Base-by-base conservation (phyloP, 495 filamentous ascomycete species). In the Cryomyces minteri region DNA sequence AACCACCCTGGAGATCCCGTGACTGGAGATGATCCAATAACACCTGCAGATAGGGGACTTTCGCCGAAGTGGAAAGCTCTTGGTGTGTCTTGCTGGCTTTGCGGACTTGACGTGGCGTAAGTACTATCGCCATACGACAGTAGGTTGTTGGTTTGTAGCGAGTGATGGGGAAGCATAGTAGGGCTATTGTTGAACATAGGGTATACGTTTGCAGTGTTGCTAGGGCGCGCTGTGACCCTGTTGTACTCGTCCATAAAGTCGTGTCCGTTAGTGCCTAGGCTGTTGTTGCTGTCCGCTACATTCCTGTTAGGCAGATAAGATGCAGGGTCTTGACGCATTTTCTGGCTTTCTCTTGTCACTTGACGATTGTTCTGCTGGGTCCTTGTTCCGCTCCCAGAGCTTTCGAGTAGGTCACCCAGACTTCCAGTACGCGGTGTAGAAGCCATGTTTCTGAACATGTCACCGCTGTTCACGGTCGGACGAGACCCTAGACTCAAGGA, bases 1-100 rank as follows among this genome's bases (percentile, higher is more conserved):
- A 93, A 74, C 88, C 86, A 93, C 46, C 76, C 79, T 2, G 85
- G 83, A 41, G 86, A 92, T 14, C 76, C 72, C 31, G 67, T 67
- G 37, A 76, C 70, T 5, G 78, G 73, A 18, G 83, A 82, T 39
- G 80, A 72, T 10, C 74, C 83, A 47, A 93, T 68, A 44, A 88
- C 87, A 12, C 74, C 69, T 42, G 73, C 71, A 38, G 82, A 62
- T 14, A 76, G 77, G 48, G 80, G 76, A 31, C 62, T 55, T n/a
- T 64, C 54, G 31, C 69, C 71, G 58, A 86, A 68, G 47, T 80
- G 77, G 57, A 84, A 85, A 9, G 71, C 68, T 47, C 51, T 68
- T 61, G 46, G 62, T 47, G 38, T 62, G 57, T 55, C 50, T 31
- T 52, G 53, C 18, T 72, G 72, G 50, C 61, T 68, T 18, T 70